Evolutionary conservation across 306 rosid genomes (phyloP).

Genomic region (Cicer bijugum): DNA sequence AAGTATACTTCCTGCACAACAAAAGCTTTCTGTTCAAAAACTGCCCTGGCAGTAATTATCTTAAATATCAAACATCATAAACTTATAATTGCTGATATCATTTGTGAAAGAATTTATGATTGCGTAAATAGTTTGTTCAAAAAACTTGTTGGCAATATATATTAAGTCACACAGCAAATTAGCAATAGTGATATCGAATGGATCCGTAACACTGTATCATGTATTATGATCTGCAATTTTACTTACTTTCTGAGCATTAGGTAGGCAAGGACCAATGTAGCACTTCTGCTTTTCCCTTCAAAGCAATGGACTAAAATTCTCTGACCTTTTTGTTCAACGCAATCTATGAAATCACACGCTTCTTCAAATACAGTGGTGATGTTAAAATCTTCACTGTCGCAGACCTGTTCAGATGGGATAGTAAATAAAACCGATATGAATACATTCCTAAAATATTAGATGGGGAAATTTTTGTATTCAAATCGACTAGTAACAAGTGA

Average conservation of each 20-base stretch:
- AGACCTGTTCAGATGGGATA: slow-evolving; percentile 57
- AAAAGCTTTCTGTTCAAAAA: slow-evolving; percentile 30
- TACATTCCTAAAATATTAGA: neutral
- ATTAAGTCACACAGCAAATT: slow-evolving; percentile 16
- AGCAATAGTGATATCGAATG: slow-evolving; percentile 10
- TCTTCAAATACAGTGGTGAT: slow-evolving; percentile 82
- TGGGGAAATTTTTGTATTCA: too few relatives aligned
- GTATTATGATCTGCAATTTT: slow-evolving; percentile 30
- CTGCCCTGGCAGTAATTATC: neutral
- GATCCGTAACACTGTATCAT: neutral
- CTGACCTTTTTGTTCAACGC: slow-evolving; percentile 73
- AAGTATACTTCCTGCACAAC: slow-evolving; percentile 66
- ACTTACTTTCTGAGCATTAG: slow-evolving; percentile 92
- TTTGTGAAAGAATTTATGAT: slow-evolving; percentile 30
- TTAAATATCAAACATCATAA: neutral
- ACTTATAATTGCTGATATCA: slow-evolving; percentile 13
- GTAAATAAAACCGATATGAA: slow-evolving; percentile 37
- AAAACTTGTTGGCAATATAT: neutral
- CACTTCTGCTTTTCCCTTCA: slow-evolving; percentile 97
- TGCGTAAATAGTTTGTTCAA: slow-evolving; percentile 2
- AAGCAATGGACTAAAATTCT: slow-evolving; percentile 92
- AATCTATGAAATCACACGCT: slow-evolving; percentile 70
- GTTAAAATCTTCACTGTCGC: slow-evolving; percentile 73
- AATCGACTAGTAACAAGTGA: neutral
- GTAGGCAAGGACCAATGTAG: slow-evolving; percentile 86